These are phyloP conservation scores for Serendipita sp. DNA, from an alignment of 768 basidiomycete species.

Conservation along the genomic window DNA sequence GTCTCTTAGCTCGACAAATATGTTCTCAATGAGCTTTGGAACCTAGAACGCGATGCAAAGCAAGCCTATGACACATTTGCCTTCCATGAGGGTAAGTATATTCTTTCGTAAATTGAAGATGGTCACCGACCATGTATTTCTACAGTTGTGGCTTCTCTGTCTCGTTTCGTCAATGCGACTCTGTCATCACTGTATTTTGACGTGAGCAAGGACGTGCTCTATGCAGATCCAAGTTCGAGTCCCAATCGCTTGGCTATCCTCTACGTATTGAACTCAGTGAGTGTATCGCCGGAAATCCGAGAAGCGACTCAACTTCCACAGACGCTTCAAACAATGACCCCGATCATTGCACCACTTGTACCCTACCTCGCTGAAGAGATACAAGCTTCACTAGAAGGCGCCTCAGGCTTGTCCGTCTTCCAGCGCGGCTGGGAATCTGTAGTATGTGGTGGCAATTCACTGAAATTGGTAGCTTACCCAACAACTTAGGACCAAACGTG, in stretches of 20 bases:
- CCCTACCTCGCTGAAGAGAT: slow-evolving; percentile 90
- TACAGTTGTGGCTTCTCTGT: slow-evolving; percentile 54
- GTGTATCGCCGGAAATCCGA: slow-evolving; percentile 7
- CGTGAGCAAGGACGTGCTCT: slow-evolving; percentile 76
- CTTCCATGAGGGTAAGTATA: slow-evolving; percentile 58
- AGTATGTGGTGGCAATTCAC: too few species aligned
- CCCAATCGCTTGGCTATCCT: slow-evolving; percentile 46
- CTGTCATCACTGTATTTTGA: slow-evolving; percentile 88
- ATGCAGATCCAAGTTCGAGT: slow-evolving; percentile 43
- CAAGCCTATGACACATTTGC: slow-evolving; percentile 58
- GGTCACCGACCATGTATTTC: slow-evolving; percentile 6
- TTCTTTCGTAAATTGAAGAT: neutral
- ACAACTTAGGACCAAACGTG: slow-evolving; percentile 37
- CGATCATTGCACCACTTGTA: slow-evolving; percentile 65
- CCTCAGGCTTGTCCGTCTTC: too few species aligned
- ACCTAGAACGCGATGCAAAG: slow-evolving; percentile 48
- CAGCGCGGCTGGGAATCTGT: too few species aligned
- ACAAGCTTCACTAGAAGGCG: too few species aligned
- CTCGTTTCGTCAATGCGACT: slow-evolving; percentile 64
- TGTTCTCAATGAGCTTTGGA: slow-evolving; percentile 69
- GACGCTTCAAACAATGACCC: slow-evolving; percentile 51
- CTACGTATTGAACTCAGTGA: slow-evolving; percentile 55
- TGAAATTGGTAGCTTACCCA: too few species aligned
- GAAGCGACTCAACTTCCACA: slow-evolving; percentile 16
- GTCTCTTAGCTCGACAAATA: slow-evolving; percentile 63